Base-by-base conservation (phyloP, 495 filamentous ascomycete species). In the Collariella sp. region DNA sequence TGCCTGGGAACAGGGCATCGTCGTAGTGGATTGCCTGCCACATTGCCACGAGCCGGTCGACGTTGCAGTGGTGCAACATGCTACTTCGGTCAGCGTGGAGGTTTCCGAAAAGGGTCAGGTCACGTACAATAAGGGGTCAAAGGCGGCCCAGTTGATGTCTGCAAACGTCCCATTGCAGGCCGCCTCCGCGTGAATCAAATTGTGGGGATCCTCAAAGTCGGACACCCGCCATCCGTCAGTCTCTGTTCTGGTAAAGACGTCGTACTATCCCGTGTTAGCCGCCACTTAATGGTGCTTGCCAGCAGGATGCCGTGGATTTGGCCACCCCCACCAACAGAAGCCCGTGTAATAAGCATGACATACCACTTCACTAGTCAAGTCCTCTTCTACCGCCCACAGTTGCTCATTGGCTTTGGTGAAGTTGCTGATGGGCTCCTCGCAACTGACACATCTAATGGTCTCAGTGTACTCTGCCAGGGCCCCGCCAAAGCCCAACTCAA, bases 11-110 rank as follows among this genome's bases (percentile, higher is more conserved):
- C 36, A 72, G 54, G 18, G 54, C 50, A 7, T 56, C 41, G 7
- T 63, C 52, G 48, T 64, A 69, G 43, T 73, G 52, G 26, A 72
- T 58, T 1, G 65, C 64, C 40, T 72, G 63, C 71, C 68, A 78
- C 46, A 78, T 61, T 3, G 72, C 72, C 20, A 72, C 54, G 24
- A 77, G 63, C 16, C 74, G 72, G 64, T 79, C 77, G 39, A 77
- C 59, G 50, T 79, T 77, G 52, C 64, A 66, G 60, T 73, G 69
- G 54, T 73, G 64, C 31, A 72, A 64, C 66, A 73, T 67, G 43
- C 70, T 72, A 34, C 9, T 20, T 7, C 16, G 15, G 23, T 23
- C 10, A 49, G 40, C 20, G 22, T 19, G 19, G 23, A 31, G 16
- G 20, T 19, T 23, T 15, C 12, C 10, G 24, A 7, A 35, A 0